These are phyloP conservation scores for Polyplosphaeria fusca DNA, from an alignment of 495 filamentous ascomycete species.

Conservation along the genomic window DNA sequence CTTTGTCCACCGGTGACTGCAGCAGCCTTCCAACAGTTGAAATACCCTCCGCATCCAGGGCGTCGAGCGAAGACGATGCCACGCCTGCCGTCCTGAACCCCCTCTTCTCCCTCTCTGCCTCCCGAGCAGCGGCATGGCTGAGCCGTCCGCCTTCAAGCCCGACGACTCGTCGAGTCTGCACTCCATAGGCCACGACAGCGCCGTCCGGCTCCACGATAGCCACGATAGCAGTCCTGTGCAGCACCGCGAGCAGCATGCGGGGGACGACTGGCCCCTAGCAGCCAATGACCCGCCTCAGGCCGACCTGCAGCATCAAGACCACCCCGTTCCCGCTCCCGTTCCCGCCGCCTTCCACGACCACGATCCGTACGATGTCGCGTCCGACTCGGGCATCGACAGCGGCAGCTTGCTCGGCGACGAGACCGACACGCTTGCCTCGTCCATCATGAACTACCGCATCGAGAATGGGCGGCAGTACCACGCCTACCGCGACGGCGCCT, in stretches of 20 bases:
- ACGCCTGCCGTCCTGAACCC: not conserved
- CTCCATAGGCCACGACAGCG: not conserved
- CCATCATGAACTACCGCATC: conserved; percentile 24
- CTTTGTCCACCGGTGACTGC: too few species aligned
- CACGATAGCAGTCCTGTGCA: not conserved
- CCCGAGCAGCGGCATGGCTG: not conserved
- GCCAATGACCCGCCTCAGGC: not conserved
- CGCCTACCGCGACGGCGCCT: conserved; percentile 30
- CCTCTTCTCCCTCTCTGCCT: not conserved
- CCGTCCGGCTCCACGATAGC: not conserved
- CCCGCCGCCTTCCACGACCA: not conserved
- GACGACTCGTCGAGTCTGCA: conserved; percentile 8
- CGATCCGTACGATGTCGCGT: conserved; percentile 8
- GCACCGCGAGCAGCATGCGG: not conserved
- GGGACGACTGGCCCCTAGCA: not conserved
- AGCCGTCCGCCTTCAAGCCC: not conserved
- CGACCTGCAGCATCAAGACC: too few species aligned
- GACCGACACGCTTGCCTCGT: conserved; percentile 27
- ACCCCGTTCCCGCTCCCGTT: not conserved
- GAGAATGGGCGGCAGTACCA: conserved; percentile 34
- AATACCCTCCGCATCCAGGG: too few species aligned
- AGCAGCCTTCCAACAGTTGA: too few species aligned
- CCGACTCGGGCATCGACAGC: conserved; percentile 31
- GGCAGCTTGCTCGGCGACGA: conserved; percentile 25
- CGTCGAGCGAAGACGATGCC: too few species aligned